Base-by-base conservation (phyloP, 495 filamentous ascomycete genomes). In the Beverwykella pulmonaria region DNA sequence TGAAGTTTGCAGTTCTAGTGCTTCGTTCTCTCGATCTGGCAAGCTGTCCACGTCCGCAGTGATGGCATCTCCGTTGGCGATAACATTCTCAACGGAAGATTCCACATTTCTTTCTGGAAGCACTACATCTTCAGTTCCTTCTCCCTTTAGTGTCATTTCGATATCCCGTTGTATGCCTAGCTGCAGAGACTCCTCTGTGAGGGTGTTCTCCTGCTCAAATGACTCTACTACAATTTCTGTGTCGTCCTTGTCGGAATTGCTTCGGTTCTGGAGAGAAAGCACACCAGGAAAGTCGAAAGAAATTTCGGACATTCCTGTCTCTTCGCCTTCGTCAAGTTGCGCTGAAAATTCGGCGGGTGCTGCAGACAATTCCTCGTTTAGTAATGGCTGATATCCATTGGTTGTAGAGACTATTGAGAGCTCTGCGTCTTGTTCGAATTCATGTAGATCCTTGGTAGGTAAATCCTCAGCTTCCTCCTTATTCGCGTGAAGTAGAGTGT, bases 111-210 rank as follows among this genome's bases (percentile, higher is more conserved):
- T n/a, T n/a, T 44, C 39, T 44, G 17, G 39, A n/a, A 44, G 39
- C 3, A 12, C 9, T 10, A 14, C 6, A n/a, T 2, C 17, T 44
- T 44, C 61, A 9, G 53, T 9, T n/a, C 12, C 15, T 22, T 22
- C 26, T 36, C 23, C 4, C 1, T 10, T 8, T 4, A 32, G 22
- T 41, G 29, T 23, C 48, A 53, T 34, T 23, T 61, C 64, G n/a
- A 67, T 25, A 14, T 61, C 57, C 15, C 29, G 47, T 57, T 61
- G 56, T 8, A 67, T 44, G 12, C 61, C 49, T 26, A 67, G 49
- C 25, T 67, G 64, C 12, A 52, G 27, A 27, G 23, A 41, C 7
- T n/a, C 44, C 17, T 65, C 62, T 15, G 15, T 59, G 25, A 59
- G 22, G 19, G 36, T 25, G 6, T 23, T 23, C 8, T 58, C 44